Conservation (phyloP, 148 eudicot genomes). For the Cornus suecica region DNA sequence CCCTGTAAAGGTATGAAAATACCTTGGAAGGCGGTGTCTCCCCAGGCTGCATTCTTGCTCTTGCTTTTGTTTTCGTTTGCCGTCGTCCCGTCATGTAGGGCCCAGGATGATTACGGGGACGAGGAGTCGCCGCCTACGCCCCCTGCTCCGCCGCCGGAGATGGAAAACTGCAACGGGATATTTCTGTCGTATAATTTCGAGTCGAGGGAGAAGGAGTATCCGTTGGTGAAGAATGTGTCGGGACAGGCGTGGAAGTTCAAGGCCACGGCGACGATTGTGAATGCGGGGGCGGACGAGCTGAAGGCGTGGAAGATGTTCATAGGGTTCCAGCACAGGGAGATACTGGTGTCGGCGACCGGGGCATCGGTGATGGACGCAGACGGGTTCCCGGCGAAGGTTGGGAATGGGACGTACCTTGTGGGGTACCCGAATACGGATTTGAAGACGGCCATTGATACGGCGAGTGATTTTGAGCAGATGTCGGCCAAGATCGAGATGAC, state of each 20-base stretch:
- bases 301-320: conserved; percentile 48
- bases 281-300: conserved; percentile 43
- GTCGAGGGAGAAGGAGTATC: conserved; percentile 43
- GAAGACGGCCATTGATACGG: conserved; percentile 38
- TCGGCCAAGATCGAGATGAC: conserved; percentile 21
- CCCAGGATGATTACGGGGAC: conserved; percentile 18
- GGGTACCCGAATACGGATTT: conserved; percentile 37
- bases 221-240: conserved; percentile 38
- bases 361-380: conserved; percentile 29
- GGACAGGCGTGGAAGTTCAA: conserved; percentile 60
- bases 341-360: conserved; percentile 38
- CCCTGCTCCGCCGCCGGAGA: conserved; percentile 20
- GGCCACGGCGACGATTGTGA: conserved; percentile 31
- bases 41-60: neutral
- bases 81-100: neutral
- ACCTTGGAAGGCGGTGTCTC: conserved; percentile 15
- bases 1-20: conserved; percentile 18
- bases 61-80: neutral
- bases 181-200: conserved; percentile 37
- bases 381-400: conserved; percentile 25
- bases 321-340: conserved; percentile 48
- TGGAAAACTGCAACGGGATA: conserved; percentile 38
- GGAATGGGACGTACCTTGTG: conserved; percentile 27
- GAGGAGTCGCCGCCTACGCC: conserved; percentile 1
- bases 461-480: conserved; percentile 28